These are phyloP conservation scores for Kodamaea neixiangensis DNA, from an alignment of 805 yeast species.

Conservation along the genomic window DNA sequence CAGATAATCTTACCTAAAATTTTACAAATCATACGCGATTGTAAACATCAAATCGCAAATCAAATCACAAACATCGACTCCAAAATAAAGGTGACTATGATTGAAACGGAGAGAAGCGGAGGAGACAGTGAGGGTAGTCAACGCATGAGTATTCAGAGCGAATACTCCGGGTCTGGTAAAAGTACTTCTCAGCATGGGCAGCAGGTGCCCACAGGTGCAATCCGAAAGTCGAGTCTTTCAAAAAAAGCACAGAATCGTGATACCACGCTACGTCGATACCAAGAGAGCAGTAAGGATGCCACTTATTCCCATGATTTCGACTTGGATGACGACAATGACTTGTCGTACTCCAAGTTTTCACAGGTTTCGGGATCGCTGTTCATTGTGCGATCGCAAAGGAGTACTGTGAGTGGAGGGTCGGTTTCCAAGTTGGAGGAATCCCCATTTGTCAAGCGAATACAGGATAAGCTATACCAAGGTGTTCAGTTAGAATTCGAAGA, in stretches of 20 bases:
- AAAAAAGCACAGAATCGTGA: constrained; percentile 9
- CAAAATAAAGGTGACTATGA: neutral
- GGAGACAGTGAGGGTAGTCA: neutral
- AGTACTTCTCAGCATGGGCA: neutral
- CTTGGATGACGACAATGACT: constrained; percentile 18
- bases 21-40: neutral
- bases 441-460: constrained; percentile 34
- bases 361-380: constrained; percentile 25
- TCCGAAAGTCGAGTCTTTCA: constrained; percentile 9
- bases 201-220: neutral
- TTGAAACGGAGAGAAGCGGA: constrained; percentile 1
- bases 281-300: constrained; percentile 20
- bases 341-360: constrained; percentile 42
- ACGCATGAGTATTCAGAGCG: neutral
- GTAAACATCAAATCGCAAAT: neutral
- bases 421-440: constrained; percentile 16
- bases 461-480: constrained; percentile 17
- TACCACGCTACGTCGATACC: constrained; percentile 16
- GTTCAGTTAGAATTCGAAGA: constrained; percentile 13
- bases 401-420: constrained; percentile 7
- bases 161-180: neutral
- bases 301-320: constrained; percentile 16
- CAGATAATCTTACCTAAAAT: neutral
- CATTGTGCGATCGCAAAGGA: constrained; percentile 13
- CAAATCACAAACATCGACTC: neutral